Conservation (phyloP, 2,329 filamentous ascomycete species). For the Zasmidium angulare region DNA sequence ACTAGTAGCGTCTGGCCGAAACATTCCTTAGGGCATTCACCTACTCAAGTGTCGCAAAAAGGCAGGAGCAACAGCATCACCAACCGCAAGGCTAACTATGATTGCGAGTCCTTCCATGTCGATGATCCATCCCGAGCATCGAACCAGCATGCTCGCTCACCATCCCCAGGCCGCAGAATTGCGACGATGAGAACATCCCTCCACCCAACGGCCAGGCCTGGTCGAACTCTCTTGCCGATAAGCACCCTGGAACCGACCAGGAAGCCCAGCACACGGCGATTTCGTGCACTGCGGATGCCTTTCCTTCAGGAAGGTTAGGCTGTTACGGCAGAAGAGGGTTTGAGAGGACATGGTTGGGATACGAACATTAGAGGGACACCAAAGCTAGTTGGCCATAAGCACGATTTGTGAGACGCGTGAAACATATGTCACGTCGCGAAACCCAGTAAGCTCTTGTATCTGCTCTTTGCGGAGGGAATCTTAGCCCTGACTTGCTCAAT, state of each 20-base stretch:
- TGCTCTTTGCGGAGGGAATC: not conserved
- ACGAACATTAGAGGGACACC: too few species aligned
- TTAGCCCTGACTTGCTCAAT: not conserved
- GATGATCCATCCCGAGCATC: not conserved
- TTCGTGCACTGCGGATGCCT: too few species aligned
- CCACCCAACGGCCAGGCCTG: too few species aligned
- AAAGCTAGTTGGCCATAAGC: too few species aligned
- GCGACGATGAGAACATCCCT: not conserved
- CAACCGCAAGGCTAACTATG: not conserved
- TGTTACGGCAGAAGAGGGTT: not conserved
- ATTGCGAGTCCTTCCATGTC: constrained; percentile 1
- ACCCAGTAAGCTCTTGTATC: not conserved
- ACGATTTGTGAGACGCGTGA: too few species aligned
- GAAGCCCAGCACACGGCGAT: too few species aligned
- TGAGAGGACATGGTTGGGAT: not conserved
- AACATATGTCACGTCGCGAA: not conserved
- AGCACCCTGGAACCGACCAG: constrained; percentile 1
- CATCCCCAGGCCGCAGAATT: too few species aligned
- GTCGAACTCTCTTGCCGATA: constrained; percentile 7
- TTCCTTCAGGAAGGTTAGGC: not conserved
- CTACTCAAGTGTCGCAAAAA: too few species aligned
- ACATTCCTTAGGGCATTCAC: too few species aligned
- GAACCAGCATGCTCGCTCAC: constrained; percentile 1
- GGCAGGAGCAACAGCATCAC: not conserved
- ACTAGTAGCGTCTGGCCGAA: too few species aligned